phyloP scores from a whole-genome alignment of 2,329 filamentous ascomycete species.

The Alternaria dauci region DNA sequence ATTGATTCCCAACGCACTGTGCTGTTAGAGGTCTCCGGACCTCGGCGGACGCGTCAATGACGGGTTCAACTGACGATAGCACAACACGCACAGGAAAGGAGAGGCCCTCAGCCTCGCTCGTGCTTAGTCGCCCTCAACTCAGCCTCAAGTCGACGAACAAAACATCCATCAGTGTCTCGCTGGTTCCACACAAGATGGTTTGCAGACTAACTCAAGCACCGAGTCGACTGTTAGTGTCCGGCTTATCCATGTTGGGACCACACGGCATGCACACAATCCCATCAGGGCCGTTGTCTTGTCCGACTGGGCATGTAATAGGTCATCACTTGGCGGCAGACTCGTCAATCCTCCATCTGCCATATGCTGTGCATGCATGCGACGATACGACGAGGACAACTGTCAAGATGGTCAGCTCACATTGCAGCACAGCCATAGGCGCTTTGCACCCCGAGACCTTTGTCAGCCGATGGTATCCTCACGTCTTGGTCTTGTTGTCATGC shows the following conservation, averaged over 20 bases:
- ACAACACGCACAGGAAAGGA: constrained; percentile 28
- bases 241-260: constrained; percentile 18
- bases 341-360: constrained; percentile 3
- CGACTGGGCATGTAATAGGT: constrained; percentile 20
- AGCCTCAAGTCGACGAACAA: constrained; percentile 29
- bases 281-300: constrained; percentile 9
- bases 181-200: constrained; percentile 10
- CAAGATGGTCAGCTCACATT: background rate
- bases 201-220: constrained; percentile 2
- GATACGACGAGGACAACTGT: background rate
- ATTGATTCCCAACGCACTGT: constrained; percentile 30
- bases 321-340: constrained; percentile 6
- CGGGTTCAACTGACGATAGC: constrained; percentile 12
- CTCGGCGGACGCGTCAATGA: constrained; percentile 33
- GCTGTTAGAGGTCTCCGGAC: constrained; percentile 24
- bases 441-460: constrained; percentile 6
- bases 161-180: constrained; percentile 20
- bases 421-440: constrained; percentile 20
- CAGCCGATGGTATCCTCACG: background rate
- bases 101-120: constrained; percentile 20
- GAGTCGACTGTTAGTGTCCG: constrained; percentile 18
- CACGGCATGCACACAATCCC: constrained; percentile 11
- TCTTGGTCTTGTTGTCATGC: background rate
- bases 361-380: background rate
- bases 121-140: constrained; percentile 28